Base-by-base conservation (phyloP, 1,139 yeast species). In the Insectozyma bohioensis region DNA sequence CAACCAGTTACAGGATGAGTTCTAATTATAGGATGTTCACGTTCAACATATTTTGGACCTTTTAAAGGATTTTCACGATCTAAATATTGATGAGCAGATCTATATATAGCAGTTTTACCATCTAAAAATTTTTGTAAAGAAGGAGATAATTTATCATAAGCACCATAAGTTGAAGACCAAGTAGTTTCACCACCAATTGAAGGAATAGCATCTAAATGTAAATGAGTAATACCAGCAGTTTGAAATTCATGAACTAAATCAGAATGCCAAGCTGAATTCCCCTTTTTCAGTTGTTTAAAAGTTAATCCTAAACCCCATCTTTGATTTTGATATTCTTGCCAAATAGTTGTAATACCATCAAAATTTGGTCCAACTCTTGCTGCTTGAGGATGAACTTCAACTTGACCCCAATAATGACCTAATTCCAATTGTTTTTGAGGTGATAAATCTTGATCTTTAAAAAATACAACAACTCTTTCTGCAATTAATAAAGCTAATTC, bases 281-380 rank as follows among this genome's bases (percentile, higher is more conserved):
- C 70, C 20, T 55, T 54, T 28, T 47, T 50, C 28, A 57, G 46
- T 27, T 51, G 51, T 42, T 59, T 64, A 52, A 57, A 65, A 12
- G 58, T 52, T 34, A 58, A 46, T 30, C 43, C 33, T 12, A 45
- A 37, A 10, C 54, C 56, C 34, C 38, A 45, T 37, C 49, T 51
- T 34, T 48, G 54, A 29, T 54, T 52, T 31, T 40, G 42, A 40
- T 57, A 59, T 39, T 75, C 78, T 37, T 67, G 72, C 82, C 82
- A 76, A 41, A 78, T 68, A 6, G 71, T 71, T 15, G 77, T 56
- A 22, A 71, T 56, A 20, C 82, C 83, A 25, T 40, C 36, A 19
- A 29, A 34, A 12, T 40, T 32, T 5, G 37, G 35, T 52, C 67
- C 58, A 27, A 55, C 56, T 39, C 58, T 42, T 19, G 62, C 58